Conservation (phyloP, 441 rosid species). For the Adansonia gregorii region DNA sequence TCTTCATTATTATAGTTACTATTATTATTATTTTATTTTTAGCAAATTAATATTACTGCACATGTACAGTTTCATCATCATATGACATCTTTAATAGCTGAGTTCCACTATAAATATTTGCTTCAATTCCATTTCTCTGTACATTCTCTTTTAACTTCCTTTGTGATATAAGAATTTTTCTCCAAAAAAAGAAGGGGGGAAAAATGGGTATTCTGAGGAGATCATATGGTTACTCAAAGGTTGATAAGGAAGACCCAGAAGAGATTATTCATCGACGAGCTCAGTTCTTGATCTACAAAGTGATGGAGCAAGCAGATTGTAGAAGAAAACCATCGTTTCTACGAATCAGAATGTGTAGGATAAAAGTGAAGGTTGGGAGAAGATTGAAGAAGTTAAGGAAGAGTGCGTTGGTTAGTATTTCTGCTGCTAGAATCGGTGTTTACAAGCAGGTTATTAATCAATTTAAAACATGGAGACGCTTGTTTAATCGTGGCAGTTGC, state of each 20-base stretch:
- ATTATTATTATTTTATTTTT: neutral
- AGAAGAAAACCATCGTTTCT: conserved; percentile 48
- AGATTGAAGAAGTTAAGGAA: conserved; percentile 56
- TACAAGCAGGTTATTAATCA: conserved; percentile 35
- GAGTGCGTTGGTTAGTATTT: conserved; percentile 34
- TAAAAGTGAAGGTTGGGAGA: conserved; percentile 66
- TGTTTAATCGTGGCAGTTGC: conserved; percentile 32
- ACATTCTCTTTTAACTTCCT: conserved; percentile 26
- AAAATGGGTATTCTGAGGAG: conserved; percentile 38
- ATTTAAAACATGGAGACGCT: conserved; percentile 44
- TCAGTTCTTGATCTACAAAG: conserved; percentile 82
- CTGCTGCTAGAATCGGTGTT: conserved; percentile 33
- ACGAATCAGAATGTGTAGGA: conserved; percentile 49
- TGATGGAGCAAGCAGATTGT: conserved; percentile 55
- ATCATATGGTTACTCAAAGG: conserved; percentile 52
- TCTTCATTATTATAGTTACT: conserved; percentile 18
- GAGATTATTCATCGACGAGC: conserved; percentile 58
- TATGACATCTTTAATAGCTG: conserved; percentile 19
- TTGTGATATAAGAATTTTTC: conserved; percentile 31
- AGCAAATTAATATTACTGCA: conserved; percentile 31
- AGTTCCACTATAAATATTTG: conserved; percentile 18
- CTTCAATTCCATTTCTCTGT: neutral
- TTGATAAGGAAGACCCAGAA: conserved; percentile 66
- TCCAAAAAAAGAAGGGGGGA: neutral
- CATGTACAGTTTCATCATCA: conserved; percentile 40